These are phyloP conservation scores for Neonothopanus nambi DNA, from an alignment of 1,284 basidiomycete genomes.

Conservation along the genomic window DNA sequence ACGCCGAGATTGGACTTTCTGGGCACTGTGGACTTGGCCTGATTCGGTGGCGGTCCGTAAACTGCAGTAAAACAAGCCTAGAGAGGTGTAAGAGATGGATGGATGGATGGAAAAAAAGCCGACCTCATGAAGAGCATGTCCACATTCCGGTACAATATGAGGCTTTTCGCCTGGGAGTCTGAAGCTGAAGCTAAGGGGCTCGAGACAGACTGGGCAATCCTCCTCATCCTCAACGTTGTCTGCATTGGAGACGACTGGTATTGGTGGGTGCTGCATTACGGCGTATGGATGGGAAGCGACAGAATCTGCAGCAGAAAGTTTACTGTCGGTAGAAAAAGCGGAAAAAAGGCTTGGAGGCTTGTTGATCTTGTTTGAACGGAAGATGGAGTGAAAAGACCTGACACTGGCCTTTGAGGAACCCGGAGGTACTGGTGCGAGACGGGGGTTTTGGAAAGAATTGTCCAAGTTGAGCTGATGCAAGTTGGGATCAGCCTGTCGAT, in stretches of 20 bases:
- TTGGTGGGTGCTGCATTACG: constrained; percentile 49
- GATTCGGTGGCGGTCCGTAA: constrained; percentile 84
- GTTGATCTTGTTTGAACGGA: constrained; percentile 31
- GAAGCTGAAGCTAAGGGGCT: constrained; percentile 86
- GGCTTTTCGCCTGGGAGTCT: constrained; percentile 92
- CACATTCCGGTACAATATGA: constrained; percentile 94
- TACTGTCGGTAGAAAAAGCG: constrained; percentile 36
- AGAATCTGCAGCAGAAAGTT: constrained; percentile 11
- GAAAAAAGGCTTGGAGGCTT: constrained; percentile 37
- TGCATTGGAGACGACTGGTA: constrained; percentile 65
- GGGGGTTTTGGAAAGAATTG: constrained; percentile 5
- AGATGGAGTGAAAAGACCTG: constrained; percentile 37
- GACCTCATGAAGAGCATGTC: constrained; percentile 95
- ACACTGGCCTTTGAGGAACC: constrained; percentile 20
- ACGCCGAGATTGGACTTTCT: constrained; percentile 85
- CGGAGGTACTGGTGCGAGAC: constrained; percentile 9
- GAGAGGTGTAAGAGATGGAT: constrained; percentile 15
- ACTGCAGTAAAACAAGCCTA: constrained; percentile 95
- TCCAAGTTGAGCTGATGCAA: neutral
- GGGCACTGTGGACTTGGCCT: constrained; percentile 51
- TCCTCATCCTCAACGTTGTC: constrained; percentile 72
- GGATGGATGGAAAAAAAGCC: constrained; percentile 27
- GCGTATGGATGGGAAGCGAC: constrained; percentile 40
- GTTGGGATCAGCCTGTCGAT: too few relatives aligned
- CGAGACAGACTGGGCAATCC: constrained; percentile 89